Evolutionary conservation across 2,329 filamentous ascomycete species (phyloP), one percentile per base, ranked within the genome.

Genomic region (Cytospora paraplurivora): DNA sequence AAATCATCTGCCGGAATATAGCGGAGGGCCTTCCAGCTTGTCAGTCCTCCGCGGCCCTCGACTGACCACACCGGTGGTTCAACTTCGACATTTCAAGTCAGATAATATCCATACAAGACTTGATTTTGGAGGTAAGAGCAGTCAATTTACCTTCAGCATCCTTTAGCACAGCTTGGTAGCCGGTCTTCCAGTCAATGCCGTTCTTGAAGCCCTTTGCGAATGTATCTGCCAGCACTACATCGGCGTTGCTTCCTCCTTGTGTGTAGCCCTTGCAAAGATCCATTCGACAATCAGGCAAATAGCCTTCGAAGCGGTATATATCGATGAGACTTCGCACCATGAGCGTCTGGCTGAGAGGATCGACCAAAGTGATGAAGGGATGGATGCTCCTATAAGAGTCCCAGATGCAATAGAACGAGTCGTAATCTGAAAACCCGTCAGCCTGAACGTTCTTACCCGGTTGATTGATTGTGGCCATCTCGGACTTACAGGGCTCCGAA

Each of bases 271-370:
- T 90, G 72, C 85, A 90, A 1, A 92, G 79, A n/a, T 82, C 87
- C 89, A 92, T 92, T 41, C 88, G 84, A 67, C 89, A 92, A 71
- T 93, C 90, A 0, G 90, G 90, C 6, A 93, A 76, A 77, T 86
- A 91, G 0, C 90, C 90, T 68, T 88, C 81, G 68, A 90, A 82
- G 35, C 81, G 80, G 68, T 92, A 93, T 0, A 85, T 91, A 64
- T 90, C 88, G 11, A 92, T 82, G 44, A 92, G 75, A 64, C 85
- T 88, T n/a, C 87, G 80, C 13, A 91, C 79, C 82, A 91, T 89
- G 59, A 81, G 75, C 0, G 85, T 82, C 64, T 90, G 85, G 5
- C 83, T 82, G 0, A 76, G 66, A 0, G 89, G 88, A 68, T 91
- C 88, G 0, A 90, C 62, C 12, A 92, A 75, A 0, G 87, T 90